phyloP scores from a whole-genome alignment of 75 land plant species.

The Cunninghamia lanceolata region DNA sequence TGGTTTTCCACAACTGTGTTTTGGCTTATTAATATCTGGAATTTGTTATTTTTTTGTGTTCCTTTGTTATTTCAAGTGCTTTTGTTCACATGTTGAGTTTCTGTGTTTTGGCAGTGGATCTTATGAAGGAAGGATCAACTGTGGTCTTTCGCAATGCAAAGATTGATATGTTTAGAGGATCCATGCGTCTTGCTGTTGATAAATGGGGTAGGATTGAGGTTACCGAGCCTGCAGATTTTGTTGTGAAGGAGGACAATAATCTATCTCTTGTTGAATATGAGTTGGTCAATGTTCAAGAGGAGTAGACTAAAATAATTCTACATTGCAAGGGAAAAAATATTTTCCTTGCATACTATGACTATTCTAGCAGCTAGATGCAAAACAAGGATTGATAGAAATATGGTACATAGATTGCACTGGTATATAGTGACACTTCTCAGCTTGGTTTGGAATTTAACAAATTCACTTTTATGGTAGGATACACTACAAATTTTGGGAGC shows the following conservation, averaged over 20 bases:
- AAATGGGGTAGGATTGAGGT: conserved; percentile 80
- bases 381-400: not conserved
- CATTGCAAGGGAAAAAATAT: not conserved
- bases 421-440: not conserved
- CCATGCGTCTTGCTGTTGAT: conserved; percentile 81
- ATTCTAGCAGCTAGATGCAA: not conserved
- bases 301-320: conserved; percentile 13
- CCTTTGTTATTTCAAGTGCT: not conserved
- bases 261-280: conserved; percentile 79
- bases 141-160: conserved; percentile 76
- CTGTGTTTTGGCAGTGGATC: conserved; percentile 43
- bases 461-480: not conserved
- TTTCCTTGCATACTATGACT: not conserved
- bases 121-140: conserved; percentile 65
- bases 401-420: not conserved
- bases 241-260: conserved; percentile 77
- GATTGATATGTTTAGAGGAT: conserved; percentile 86
- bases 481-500: not conserved
- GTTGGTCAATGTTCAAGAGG: conserved; percentile 66
- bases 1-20: not conserved
- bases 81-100: not conserved
- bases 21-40: not conserved
- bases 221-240: conserved; percentile 62
- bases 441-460: not conserved
- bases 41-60: not conserved